A percentile compares a stretch with the other conserved stretches of the same genome.
These are phyloP conservation scores for Moesziomyces aphidis DNA, from an alignment of 1,284 basidiomycete species.

Conservation along the genomic window DNA sequence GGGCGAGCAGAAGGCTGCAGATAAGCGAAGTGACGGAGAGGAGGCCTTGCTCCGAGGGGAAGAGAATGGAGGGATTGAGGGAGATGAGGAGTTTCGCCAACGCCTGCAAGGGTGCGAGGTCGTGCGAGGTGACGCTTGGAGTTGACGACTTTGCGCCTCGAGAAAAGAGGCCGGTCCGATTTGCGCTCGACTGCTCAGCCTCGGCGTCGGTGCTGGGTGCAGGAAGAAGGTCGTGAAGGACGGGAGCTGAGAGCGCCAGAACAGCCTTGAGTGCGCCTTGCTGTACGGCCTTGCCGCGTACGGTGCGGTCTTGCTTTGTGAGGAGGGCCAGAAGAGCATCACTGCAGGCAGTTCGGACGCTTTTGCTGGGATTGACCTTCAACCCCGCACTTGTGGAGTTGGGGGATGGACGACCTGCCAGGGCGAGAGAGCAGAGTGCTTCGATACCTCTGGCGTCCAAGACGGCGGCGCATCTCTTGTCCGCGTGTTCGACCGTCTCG, in stretches of 20 bases:
- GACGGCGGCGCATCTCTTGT: slow-evolving; percentile 37
- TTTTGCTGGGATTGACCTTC: slow-evolving; percentile 32
- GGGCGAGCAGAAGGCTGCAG: slow-evolving; percentile 39
- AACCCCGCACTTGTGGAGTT: neutral
- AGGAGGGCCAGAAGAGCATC: slow-evolving; percentile 35
- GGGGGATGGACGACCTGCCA: slow-evolving; percentile 10
- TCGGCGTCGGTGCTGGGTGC: too few species aligned
- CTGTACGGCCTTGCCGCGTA: slow-evolving; percentile 82
- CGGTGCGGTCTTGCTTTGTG: slow-evolving; percentile 74
- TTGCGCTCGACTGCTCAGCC: neutral
- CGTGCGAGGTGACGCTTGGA: slow-evolving; percentile 60
- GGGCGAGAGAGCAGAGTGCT: slow-evolving; percentile 40
- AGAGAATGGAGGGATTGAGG: slow-evolving; percentile 86
- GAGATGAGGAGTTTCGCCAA: slow-evolving; percentile 93
- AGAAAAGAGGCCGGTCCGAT: slow-evolving; percentile 8
- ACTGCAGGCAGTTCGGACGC: slow-evolving; percentile 23
- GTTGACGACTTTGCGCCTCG: slow-evolving; percentile 1
- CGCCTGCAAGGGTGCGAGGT: slow-evolving; percentile 83
- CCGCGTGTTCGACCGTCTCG: slow-evolving; percentile 12
- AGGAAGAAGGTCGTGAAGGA: slow-evolving; percentile 14
- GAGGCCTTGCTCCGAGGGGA: slow-evolving; percentile 71
- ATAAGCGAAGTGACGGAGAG: slow-evolving; percentile 36
- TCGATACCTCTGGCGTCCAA: slow-evolving; percentile 49
- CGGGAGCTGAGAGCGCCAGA: slow-evolving; percentile 70
- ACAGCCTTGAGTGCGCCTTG: slow-evolving; percentile 84